Evolutionary conservation across 345 rosid genomes (phyloP).

Genomic region (Aegle marmelos): DNA sequence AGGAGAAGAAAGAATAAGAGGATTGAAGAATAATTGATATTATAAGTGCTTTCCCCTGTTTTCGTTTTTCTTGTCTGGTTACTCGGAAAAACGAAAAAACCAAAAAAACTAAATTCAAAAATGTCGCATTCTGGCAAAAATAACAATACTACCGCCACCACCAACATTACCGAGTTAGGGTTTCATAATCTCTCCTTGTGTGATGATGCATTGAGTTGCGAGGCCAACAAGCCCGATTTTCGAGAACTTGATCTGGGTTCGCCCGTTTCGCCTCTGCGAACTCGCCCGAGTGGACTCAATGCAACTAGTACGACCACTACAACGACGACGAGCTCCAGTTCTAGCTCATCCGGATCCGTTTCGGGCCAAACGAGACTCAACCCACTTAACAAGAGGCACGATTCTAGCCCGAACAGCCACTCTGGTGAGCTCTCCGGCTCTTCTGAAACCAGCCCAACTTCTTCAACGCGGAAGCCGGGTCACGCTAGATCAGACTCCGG

Average conservation of each 20-base stretch:
- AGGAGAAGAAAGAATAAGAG: not conserved
- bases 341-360: constrained; percentile 83
- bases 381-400: constrained; percentile 36
- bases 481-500: constrained; percentile 48
- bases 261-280: constrained; percentile 81
- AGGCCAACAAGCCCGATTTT: constrained; percentile 71
- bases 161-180: constrained; percentile 23
- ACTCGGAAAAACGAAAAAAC: constrained; percentile 2
- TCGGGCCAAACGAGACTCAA: constrained; percentile 45
- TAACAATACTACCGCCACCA: not conserved
- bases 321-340: constrained; percentile 45
- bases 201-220: constrained; percentile 51
- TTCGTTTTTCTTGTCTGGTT: not conserved
- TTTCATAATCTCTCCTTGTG: constrained; percentile 41
- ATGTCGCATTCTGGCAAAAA: constrained; percentile 70
- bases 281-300: constrained; percentile 36
- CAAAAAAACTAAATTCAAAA: not conserved
- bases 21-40: not conserved
- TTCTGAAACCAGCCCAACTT: constrained; percentile 54
- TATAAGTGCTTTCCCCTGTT: not conserved
- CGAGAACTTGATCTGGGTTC: constrained; percentile 84
- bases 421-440: constrained; percentile 65
- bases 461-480: constrained; percentile 29
- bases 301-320: constrained; percentile 34
- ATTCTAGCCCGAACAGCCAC: constrained; percentile 43